phyloP scores from a whole-genome alignment of 352 stramenopile genomes.

The Phytopythium litorale region DNA sequence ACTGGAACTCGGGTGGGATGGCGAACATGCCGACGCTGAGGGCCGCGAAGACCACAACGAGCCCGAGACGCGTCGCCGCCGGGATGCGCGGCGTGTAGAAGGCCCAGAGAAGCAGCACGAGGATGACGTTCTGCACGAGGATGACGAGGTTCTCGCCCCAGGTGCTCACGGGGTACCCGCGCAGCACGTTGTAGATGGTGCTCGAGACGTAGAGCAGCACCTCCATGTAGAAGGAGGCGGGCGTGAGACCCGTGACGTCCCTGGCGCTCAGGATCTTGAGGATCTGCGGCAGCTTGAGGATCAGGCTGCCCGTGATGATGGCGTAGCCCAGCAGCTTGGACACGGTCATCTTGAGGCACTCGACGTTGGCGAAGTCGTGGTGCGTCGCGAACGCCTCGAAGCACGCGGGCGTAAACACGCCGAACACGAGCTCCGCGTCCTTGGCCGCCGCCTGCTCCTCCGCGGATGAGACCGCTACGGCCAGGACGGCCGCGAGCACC shows the following conservation, averaged over 20 bases:
- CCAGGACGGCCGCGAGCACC: conserved; percentile 6
- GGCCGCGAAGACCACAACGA: conserved; percentile 43
- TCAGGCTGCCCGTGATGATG: conserved; percentile 82
- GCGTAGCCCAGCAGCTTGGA: conserved; percentile 84
- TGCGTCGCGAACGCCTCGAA: conserved; percentile 79
- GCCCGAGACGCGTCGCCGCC: conserved; percentile 34
- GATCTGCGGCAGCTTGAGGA: conserved; percentile 89
- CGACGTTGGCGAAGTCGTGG: conserved; percentile 80
- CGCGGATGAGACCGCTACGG: conserved; percentile 6
- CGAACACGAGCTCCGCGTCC: conserved; percentile 54
- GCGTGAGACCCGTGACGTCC: conserved; percentile 82
- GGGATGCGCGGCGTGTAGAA: conserved; percentile 63
- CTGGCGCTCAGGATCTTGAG: conserved; percentile 82
- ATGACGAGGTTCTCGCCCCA: conserved; percentile 88
- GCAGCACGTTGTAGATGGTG: conserved; percentile 82
- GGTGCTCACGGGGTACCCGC: conserved; percentile 80
- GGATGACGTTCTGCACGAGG: conserved; percentile 77
- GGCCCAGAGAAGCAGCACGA: conserved; percentile 79
- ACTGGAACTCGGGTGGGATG: conserved; percentile 71
- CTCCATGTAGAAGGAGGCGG: conserved; percentile 88
- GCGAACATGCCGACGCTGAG: conserved; percentile 53
- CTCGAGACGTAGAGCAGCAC: conserved; percentile 78
- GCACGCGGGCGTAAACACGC: conserved; percentile 70
- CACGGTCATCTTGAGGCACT: conserved; percentile 79
- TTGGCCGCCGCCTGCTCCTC: background rate